A percentile compares a stretch with the other conserved stretches of the same genome.
Evolutionary conservation across 139 green algal species (phyloP).

Genomic region (Spirogloea muscicola): DNA sequence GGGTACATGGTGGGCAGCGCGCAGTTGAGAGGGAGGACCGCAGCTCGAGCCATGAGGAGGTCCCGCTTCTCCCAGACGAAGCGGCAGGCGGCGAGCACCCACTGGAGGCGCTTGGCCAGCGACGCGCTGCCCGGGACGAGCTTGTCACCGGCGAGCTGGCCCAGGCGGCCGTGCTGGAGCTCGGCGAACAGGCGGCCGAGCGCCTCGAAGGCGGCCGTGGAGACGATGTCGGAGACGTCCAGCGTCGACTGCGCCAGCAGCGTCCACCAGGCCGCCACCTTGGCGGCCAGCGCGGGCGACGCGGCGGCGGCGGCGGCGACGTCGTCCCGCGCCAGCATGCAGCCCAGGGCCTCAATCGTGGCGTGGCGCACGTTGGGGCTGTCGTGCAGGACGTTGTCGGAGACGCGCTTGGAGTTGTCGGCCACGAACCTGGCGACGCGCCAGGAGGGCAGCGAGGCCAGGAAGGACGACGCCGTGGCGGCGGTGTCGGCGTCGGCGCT

Average conservation of each 20-base stretch:
- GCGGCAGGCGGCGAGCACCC: slow-evolving; percentile 19
- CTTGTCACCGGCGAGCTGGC: slow-evolving; percentile 16
- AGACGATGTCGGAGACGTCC: slow-evolving; percentile 27
- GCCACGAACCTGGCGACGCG: slow-evolving; percentile 29
- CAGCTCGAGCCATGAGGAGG: slow-evolving; percentile 20
- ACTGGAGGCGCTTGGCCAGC: slow-evolving; percentile 10
- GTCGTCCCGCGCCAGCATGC: slow-evolving; percentile 28
- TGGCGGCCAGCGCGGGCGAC: slow-evolving; percentile 15
- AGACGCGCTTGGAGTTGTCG: slow-evolving; percentile 35
- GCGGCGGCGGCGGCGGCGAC: neutral
- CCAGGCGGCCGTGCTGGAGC: slow-evolving; percentile 16
- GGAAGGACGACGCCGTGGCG: slow-evolving; percentile 11
- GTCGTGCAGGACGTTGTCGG: slow-evolving; percentile 6
- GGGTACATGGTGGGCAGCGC: slow-evolving; percentile 24
- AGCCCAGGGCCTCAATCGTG: slow-evolving; percentile 24
- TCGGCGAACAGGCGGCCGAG: slow-evolving; percentile 38
- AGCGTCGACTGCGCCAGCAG: slow-evolving; percentile 27
- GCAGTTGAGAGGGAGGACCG: slow-evolving; percentile 14
- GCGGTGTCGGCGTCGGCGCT: slow-evolving; percentile 10
- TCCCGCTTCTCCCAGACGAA: slow-evolving; percentile 28
- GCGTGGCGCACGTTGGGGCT: slow-evolving; percentile 12
- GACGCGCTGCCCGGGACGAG: slow-evolving; percentile 5
- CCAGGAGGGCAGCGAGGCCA: slow-evolving; percentile 34
- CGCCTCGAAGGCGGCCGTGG: slow-evolving; percentile 26
- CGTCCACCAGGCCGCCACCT: slow-evolving; percentile 22